Evolutionary conservation across 129 eudicot genomes (phyloP).

Genomic region (Erigeron canadensis): DNA sequence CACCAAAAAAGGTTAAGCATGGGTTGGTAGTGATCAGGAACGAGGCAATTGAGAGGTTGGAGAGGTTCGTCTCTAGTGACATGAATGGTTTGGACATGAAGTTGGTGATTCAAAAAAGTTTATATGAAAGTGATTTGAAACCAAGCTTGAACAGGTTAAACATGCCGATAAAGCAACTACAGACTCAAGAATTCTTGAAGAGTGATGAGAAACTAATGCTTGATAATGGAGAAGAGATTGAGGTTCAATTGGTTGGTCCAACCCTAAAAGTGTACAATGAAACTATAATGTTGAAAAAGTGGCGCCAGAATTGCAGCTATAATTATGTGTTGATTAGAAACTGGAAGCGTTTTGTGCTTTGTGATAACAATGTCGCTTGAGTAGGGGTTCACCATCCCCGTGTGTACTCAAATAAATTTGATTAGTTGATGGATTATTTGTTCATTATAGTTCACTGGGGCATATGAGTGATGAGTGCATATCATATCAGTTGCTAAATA

Average conservation of each 20-base stretch:
- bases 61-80: background rate
- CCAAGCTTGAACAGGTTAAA: background rate
- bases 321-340: constrained; percentile 10
- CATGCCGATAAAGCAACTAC: constrained; percentile 4
- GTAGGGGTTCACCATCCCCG: too few relatives aligned
- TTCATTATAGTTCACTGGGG: too few relatives aligned
- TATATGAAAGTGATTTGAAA: constrained; percentile 5
- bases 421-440: too few relatives aligned
- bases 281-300: background rate
- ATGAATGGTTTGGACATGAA: constrained; percentile 7
- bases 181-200: background rate
- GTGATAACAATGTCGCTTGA: too few relatives aligned
- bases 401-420: too few relatives aligned
- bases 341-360: constrained; percentile 12
- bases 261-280: background rate
- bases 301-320: background rate
- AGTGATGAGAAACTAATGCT: background rate
- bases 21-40: background rate
- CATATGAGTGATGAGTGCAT: too few relatives aligned
- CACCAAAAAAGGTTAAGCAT: background rate
- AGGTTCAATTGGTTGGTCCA: constrained; percentile 8
- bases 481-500: too few relatives aligned
- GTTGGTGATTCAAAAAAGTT: constrained; percentile 5
- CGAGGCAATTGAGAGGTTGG: background rate
- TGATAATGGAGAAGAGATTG: background rate